Evolutionary conservation across 208 protist genomes (phyloP).

Genomic region (Acanthamoeba castellanii): DNA sequence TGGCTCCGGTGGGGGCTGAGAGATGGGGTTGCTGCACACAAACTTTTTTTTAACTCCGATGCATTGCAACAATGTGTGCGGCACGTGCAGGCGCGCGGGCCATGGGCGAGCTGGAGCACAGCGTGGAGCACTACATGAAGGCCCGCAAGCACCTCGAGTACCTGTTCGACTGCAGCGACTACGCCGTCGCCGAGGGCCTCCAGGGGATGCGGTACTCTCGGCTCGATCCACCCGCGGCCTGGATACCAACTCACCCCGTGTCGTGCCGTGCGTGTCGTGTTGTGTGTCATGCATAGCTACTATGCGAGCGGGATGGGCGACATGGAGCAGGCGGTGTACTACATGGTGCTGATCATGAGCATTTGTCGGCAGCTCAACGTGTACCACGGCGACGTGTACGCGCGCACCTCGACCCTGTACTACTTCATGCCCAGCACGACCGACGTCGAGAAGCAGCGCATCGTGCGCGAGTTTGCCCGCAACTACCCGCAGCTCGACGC

Average conservation of each 20-base stretch:
- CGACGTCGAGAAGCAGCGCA: not conserved
- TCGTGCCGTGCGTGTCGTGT: too few species aligned
- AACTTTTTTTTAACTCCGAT: not conserved
- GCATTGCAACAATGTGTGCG: not conserved
- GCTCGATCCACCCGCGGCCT: too few species aligned
- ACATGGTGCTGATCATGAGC: not conserved
- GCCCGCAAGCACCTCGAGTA: not conserved
- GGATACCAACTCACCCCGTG: too few species aligned
- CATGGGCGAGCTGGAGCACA: conserved; percentile 17
- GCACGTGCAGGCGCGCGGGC: not conserved
- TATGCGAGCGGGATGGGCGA: not conserved
- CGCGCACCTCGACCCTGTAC: not conserved
- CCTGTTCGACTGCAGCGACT: conserved; percentile 28
- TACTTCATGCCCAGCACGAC: conserved; percentile 19
- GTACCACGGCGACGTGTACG: conserved; percentile 8
- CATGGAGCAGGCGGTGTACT: conserved; percentile 9
- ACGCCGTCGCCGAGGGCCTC: not conserved
- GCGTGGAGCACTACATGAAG: conserved; percentile 37
- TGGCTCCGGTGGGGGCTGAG: not conserved
- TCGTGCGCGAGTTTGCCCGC: not conserved
- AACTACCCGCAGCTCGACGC: not conserved
- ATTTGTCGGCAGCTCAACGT: not conserved
- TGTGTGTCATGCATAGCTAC: not conserved
- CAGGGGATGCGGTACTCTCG: conserved; percentile 4
- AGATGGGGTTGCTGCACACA: too few species aligned